These are phyloP conservation scores for Evansstolkia leycettana DNA, from an alignment of 495 filamentous ascomycete genomes.

Conservation along the genomic window DNA sequence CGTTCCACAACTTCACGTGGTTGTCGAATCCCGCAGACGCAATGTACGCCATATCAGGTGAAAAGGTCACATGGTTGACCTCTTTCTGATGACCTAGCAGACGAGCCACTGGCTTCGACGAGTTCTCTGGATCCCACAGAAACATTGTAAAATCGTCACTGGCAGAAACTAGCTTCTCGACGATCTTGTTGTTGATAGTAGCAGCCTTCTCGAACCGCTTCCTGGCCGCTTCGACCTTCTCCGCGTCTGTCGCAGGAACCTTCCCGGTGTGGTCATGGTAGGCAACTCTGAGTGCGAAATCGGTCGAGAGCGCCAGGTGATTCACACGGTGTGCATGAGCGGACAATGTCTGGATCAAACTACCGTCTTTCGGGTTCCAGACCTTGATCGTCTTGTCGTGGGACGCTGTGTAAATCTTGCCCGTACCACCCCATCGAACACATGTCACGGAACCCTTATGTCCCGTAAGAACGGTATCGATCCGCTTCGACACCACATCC, in stretches of 20 bases:
- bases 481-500: conserved; percentile 66
- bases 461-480: conserved; percentile 70
- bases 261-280: conserved; percentile 76
- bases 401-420: conserved; percentile 75
- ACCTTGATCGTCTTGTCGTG: conserved; percentile 91
- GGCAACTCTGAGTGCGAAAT: conserved; percentile 76
- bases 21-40: conserved; percentile 89
- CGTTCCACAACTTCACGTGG: conserved; percentile 78
- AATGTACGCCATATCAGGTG: conserved; percentile 73
- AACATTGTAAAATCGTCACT: conserved; percentile 96
- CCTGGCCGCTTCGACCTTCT: conserved; percentile 61
- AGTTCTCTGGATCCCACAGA: conserved; percentile 76
- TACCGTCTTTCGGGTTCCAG: conserved; percentile 73
- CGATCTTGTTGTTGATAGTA: conserved; percentile 60
- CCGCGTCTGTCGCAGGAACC: conserved; percentile 54
- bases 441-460: conserved; percentile 84
- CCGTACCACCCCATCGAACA: conserved; percentile 88
- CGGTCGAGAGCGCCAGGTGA: conserved; percentile 87
- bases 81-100: conserved; percentile 90
- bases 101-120: conserved; percentile 75
- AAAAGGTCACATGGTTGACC: conserved; percentile 92
- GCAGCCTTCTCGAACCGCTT: conserved; percentile 84
- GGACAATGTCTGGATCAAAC: conserved; percentile 63
- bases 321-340: conserved; percentile 94
- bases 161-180: conserved; percentile 80